A percentile compares a stretch with the other conserved stretches of the same genome.
Evolutionary conservation across 1,284 basidiomycete species (phyloP).

Genomic region (Golubevia sp.): DNA sequence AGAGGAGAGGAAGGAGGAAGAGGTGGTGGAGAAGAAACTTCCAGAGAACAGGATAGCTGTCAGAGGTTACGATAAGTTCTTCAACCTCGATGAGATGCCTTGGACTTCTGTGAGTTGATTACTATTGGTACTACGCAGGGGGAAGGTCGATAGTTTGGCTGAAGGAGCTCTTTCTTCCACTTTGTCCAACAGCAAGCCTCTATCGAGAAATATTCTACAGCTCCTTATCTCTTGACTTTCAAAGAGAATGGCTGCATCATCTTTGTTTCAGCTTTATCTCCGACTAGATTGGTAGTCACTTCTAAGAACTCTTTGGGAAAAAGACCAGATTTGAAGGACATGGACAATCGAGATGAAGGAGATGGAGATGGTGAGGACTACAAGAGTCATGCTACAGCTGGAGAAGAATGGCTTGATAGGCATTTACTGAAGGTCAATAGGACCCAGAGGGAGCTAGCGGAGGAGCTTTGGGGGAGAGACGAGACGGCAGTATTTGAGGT

Average conservation of each 20-base stretch:
- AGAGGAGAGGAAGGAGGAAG: conserved; percentile 35
- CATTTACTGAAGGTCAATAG: conserved; percentile 73
- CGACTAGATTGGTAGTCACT: conserved; percentile 77
- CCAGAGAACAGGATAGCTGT: conserved; percentile 75
- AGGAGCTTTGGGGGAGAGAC: conserved; percentile 77
- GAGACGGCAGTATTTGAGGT: conserved; percentile 92
- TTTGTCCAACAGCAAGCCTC: not conserved
- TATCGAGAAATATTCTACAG: conserved; percentile 68
- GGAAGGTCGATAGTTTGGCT: too few relatives aligned
- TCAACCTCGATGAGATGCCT: conserved; percentile 92
- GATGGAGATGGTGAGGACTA: not conserved
- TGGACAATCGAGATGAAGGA: too few relatives aligned
- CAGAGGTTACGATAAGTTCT: conserved; percentile 98
- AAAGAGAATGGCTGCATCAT: conserved; percentile 99
- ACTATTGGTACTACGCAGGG: too few relatives aligned
- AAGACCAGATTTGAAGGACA: too few relatives aligned
- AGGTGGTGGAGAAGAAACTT: conserved; percentile 20
- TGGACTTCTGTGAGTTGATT: conserved; percentile 82
- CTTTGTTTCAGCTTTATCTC: conserved; percentile 84
- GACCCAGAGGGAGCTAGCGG: conserved; percentile 76
- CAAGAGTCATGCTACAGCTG: conserved; percentile 73
- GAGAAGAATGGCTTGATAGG: conserved; percentile 78
- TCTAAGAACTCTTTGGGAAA: conserved; percentile 69
- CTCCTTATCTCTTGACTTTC: conserved; percentile 85
- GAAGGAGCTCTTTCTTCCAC: not conserved